Percentiles rank a stretch among this genome's conserved stretches.
Evolutionary conservation across 805 yeast genomes (phyloP).

Genomic region (Vanderwaltozyma tropicalis): DNA sequence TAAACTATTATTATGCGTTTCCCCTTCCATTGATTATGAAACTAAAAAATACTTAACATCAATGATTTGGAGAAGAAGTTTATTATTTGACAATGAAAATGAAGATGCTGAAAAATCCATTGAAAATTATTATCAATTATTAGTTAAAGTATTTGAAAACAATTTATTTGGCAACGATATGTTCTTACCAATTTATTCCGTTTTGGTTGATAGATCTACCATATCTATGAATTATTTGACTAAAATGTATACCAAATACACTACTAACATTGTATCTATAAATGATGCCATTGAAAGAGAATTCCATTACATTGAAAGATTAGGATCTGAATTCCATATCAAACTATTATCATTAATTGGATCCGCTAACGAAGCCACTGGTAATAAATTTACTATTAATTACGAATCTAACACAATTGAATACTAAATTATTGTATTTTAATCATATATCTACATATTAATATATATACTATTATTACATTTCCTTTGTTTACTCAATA

Average conservation of each 20-base stretch:
- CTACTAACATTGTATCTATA: constrained; percentile 3
- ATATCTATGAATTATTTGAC: constrained; percentile 3
- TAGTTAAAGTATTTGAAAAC: constrained; percentile 29
- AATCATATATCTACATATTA: too few species aligned
- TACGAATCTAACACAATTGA: constrained; percentile 29
- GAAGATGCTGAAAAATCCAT: constrained; percentile 35
- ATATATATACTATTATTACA: too few species aligned
- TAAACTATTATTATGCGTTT: constrained; percentile 36
- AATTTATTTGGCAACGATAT: constrained; percentile 20
- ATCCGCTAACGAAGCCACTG: constrained; percentile 30
- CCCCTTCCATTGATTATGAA: constrained; percentile 23
- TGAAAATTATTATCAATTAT: constrained; percentile 38
- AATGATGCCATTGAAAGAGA: constrained; percentile 9
- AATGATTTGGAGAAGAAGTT: constrained; percentile 50
- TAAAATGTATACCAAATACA: constrained; percentile 9
- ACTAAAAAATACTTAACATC: constrained; percentile 25
- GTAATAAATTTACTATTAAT: constrained; percentile 28
- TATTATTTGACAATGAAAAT: constrained; percentile 40
- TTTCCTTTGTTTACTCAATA: too few species aligned
- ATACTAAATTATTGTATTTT: too few species aligned
- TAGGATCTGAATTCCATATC: constrained; percentile 15
- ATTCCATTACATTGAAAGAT: constrained; percentile 5
- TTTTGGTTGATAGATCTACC: neutral
- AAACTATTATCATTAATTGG: constrained; percentile 29
- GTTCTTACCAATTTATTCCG: constrained; percentile 23